Base-by-base conservation (phyloP, 495 filamentous ascomycete genomes). In the Penicillium bovifimosum region DNA sequence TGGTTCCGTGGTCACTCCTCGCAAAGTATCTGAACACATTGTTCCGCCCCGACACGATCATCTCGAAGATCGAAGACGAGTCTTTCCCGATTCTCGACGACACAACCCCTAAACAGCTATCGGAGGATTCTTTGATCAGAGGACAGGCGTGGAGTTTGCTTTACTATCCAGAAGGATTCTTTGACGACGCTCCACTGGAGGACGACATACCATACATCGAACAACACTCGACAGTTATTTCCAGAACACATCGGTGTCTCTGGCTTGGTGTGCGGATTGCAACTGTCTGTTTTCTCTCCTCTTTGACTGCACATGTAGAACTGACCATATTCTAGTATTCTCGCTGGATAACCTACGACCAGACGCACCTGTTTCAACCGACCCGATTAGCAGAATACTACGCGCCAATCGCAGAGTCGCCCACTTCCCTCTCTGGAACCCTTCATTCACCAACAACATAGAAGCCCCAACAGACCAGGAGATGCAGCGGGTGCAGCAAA, bases 101-200 rank as follows among this genome's bases (percentile, higher is more conserved):
- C 36, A 77, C 72, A 11, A 41, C 47, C 7, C 71, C 60, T 7
- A 72, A 79, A n/a, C 89, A 89, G 5, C 63, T 96, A 0, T 84
- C 89, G 0, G 93, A 96, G 55, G 93, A 98, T 55, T 96, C 83
- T 53, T 73, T 84, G 0, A 81, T 95, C 48, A 80, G 86, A 5
- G 93, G 91, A 0, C 78, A 91, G 16, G 61, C 84, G 3, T 96
- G 86, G 82, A 80, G 79, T 4, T 76, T 82, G 36, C 62, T 69
- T 9, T 88, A 90, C 50, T 93, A 84, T 48, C 88, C 88, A 0
- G 55, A 71, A 0, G 64, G 71, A 2, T 96, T 85, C 76, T 96
- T 96, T 60, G 64, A 75, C 3, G 77, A 80, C 45, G 79, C 83
- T 11, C 79, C 79, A 54, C 77, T 85, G 6, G 89, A 91, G 47